phyloP scores from a whole-genome alignment of 2,329 filamentous ascomycete species.

The Penicillium sp. region DNA sequence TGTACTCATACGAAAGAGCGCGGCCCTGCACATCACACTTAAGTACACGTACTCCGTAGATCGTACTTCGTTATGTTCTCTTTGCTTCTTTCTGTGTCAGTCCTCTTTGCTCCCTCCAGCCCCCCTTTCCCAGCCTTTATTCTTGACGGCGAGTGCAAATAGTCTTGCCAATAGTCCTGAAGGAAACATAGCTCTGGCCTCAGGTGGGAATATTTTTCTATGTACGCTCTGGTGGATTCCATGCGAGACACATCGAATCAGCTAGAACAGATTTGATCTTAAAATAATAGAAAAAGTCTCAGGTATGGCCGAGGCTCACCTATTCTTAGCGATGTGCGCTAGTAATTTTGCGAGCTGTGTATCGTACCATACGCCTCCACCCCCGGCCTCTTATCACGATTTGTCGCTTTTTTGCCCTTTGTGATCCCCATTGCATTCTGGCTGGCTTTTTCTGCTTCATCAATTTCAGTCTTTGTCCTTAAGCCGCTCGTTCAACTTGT shows the following conservation, averaged over 20 bases:
- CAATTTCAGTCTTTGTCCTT: conserved; percentile 1
- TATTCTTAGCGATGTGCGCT: conserved; percentile 11
- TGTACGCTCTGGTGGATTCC: conserved; percentile 6
- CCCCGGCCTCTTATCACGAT: conserved; percentile 13
- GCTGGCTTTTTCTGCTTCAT: not conserved
- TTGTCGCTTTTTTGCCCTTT: conserved; percentile 14
- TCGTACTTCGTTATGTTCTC: not conserved
- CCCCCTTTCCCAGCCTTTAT: not conserved
- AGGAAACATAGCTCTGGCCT: not conserved
- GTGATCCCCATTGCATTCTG: conserved; percentile 3
- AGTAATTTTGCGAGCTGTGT: conserved; percentile 10
- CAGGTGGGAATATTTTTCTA: not conserved
- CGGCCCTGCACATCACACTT: not conserved
- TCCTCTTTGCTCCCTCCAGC: not conserved
- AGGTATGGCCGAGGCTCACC: conserved; percentile 8
- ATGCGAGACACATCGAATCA: conserved; percentile 9
- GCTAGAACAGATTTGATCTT: not conserved
- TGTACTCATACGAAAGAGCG: not conserved
- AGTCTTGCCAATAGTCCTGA: not conserved
- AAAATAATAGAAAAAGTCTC: not conserved
- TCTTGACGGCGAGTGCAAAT: not conserved
- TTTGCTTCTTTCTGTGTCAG: not conserved
- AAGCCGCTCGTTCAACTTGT: conserved; percentile 3
- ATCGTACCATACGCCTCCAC: conserved; percentile 6
- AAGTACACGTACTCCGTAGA: not conserved